Percentiles rank a stretch among this genome's conserved stretches.
These are phyloP conservation scores for Metschnikowia drakensbergensis DNA, from an alignment of 805 yeast genomes.

Conservation along the genomic window DNA sequence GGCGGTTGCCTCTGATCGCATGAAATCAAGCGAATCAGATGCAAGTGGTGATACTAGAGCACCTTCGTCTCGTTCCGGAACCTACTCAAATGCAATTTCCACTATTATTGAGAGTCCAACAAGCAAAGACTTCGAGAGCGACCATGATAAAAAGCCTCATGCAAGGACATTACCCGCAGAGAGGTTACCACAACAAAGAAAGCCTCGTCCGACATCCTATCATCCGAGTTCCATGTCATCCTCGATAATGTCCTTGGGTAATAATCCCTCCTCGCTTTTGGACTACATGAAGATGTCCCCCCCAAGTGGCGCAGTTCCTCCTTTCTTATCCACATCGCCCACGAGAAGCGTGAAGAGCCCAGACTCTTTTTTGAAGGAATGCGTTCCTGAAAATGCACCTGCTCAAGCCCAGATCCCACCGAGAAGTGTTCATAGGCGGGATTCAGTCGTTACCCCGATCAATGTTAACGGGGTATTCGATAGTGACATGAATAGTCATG, in stretches of 20 bases:
- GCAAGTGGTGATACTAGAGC: neutral
- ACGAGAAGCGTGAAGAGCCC: conserved; percentile 29
- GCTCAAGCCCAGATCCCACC: conserved; percentile 13
- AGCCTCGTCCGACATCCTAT: conserved; percentile 80
- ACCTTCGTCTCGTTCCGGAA: conserved; percentile 18
- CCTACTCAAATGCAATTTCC: conserved; percentile 37
- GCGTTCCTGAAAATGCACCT: conserved; percentile 13
- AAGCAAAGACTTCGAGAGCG: conserved; percentile 8
- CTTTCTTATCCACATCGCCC: conserved; percentile 39
- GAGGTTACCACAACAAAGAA: conserved; percentile 47
- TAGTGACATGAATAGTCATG: conserved; percentile 23
- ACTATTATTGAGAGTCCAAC: conserved; percentile 47
- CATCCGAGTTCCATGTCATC: conserved; percentile 59
- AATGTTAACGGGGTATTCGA: conserved; percentile 43
- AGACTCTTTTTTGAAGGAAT: conserved; percentile 24
- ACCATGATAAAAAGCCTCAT: conserved; percentile 6
- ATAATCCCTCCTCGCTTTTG: conserved; percentile 19
- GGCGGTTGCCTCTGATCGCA: conserved; percentile 67
- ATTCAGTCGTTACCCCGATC: conserved; percentile 41
- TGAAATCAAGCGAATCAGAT: conserved; percentile 12
- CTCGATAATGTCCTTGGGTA: conserved; percentile 16
- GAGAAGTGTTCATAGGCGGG: conserved; percentile 13
- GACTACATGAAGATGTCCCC: conserved; percentile 36
- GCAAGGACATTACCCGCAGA: conserved; percentile 16
- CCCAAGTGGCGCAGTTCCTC: conserved; percentile 28